Percentiles rank a stretch among this genome's conserved stretches.
Conservation (phyloP, 2,329 filamentous ascomycete species). For the Colletotrichum viniferum region DNA sequence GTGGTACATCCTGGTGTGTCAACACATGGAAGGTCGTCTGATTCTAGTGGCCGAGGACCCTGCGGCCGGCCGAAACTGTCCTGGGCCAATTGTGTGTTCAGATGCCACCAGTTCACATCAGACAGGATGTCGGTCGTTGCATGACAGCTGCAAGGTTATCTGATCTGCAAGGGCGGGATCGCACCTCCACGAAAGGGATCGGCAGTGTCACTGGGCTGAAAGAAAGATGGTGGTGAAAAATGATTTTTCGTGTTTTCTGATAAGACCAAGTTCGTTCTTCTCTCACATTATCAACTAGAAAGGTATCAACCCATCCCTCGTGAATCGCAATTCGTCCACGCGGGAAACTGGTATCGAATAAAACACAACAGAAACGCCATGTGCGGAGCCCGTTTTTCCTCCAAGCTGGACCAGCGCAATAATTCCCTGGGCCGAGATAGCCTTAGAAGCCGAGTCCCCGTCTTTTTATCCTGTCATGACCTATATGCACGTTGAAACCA, state of each 20-base stretch:
- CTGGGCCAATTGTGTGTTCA: background rate
- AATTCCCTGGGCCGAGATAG: background rate
- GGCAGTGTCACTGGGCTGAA: background rate
- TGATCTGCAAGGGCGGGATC: background rate
- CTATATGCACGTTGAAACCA: constrained; percentile 20
- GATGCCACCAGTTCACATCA: background rate
- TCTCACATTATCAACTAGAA: constrained; percentile 21
- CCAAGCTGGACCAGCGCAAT: background rate
- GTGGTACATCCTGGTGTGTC: background rate
- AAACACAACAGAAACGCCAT: constrained; percentile 17
- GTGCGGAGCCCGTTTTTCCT: constrained; percentile 10
- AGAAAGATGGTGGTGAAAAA: background rate
- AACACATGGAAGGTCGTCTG: background rate
- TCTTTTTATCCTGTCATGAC: constrained; percentile 23
- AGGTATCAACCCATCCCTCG: constrained; percentile 18
- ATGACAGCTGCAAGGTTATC: constrained; percentile 20
- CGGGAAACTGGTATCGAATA: constrained; percentile 17
- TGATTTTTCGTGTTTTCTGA: background rate
- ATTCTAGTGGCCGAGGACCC: background rate
- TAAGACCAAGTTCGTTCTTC: constrained; percentile 11
- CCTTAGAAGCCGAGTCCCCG: constrained; percentile 10
- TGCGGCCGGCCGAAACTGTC: background rate
- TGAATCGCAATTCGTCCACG: constrained; percentile 1
- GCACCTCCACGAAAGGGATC: constrained; percentile 1
- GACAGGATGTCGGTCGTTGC: constrained; percentile 1